Evolutionary conservation across 768 basidiomycete genomes (phyloP), one percentile per base, ranked within the genome.

Genomic region (Kondoa subrosea): DNA sequence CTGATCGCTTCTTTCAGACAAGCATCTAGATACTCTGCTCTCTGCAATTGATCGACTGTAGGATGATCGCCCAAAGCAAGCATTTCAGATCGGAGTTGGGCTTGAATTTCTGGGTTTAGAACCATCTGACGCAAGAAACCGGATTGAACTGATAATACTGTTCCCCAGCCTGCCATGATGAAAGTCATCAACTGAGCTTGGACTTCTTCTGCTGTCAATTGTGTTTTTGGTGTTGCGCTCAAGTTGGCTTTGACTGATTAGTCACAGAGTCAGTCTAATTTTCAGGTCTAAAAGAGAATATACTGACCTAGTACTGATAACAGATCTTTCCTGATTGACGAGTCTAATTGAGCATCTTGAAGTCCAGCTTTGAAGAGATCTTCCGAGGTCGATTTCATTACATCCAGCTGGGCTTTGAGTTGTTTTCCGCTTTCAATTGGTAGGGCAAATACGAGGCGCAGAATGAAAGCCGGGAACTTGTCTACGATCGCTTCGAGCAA

Each of bases 141-240:
- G 4, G 26, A 30, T 27, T 63, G 61, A 3, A 32, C 30, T 4
- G 61, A 63, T 14, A 63, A 32, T 12, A 63, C 61, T 3, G 61
- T 63, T 3, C 29, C 27, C 61, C 27, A 33, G 61, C 61, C 61
- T 17, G 61, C 61, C 16, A 33, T 63, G 26, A 63, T 33, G 61
- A 63, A 63, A n/a, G 61, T 63, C 61, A 63, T 63, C n/a, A 63
- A n/a, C 30, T 63, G 61, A 3, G 61, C 61, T 32, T 63, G 61
- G 29, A 63, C 61, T 32, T 63, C 61, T 63, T 63, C 61, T 8
- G 61, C 26, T 32, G 61, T 31, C 29, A 63, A 32, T 33, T 32
- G 61, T 21, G 27, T 31, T 12, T 33, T 27, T 16, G 15, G 30
- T n/a, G 15, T 3, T 16, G 61, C 61, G 15, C 27, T 63, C 29